phyloP scores from a whole-genome alignment of 768 basidiomycete genomes.

The Hypsizygus marmoreus region DNA sequence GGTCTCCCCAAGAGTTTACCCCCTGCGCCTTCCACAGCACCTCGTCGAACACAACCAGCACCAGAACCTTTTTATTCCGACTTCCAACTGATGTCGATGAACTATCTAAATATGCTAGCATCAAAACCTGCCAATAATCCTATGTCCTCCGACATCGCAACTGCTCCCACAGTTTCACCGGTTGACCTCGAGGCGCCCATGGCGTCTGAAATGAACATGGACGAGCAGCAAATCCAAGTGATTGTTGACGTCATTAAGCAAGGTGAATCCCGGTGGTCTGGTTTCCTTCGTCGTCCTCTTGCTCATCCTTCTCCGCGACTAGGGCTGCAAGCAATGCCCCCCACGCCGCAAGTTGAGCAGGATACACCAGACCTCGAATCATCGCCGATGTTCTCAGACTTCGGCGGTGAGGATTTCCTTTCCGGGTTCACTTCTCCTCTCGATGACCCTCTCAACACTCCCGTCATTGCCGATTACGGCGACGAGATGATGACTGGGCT shows the following conservation, averaged over 20 bases:
- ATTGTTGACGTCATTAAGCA: constrained; percentile 16
- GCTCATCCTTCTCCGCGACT: constrained; percentile 7
- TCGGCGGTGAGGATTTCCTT: constrained; percentile 35
- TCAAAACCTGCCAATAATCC: constrained; percentile 45
- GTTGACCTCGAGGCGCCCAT: constrained; percentile 27
- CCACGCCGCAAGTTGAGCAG: no score
- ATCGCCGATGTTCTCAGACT: constrained; percentile 25
- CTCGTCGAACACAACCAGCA: constrained; percentile 47
- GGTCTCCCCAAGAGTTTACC: constrained; percentile 76
- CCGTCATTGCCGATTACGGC: constrained; percentile 26
- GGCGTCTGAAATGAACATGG: constrained; percentile 17
- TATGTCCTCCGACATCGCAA: constrained; percentile 30
- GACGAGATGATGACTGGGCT: constrained; percentile 16
- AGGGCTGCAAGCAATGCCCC: constrained; percentile 10
- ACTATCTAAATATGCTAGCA: constrained; percentile 72
- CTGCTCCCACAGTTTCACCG: constrained; percentile 25
- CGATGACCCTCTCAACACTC: constrained; percentile 27
- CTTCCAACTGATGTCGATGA: constrained; percentile 52
- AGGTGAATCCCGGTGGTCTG: constrained; percentile 17
- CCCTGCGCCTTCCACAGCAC: constrained; percentile 62
- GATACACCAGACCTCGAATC: constrained; percentile 17
- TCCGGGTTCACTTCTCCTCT: constrained; percentile 29
- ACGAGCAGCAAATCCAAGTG: constrained; percentile 23
- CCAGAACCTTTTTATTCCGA: constrained; percentile 39
- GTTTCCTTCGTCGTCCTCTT: constrained; percentile 16